These are phyloP conservation scores for Sordariomycetes sp. DNA, from an alignment of 2,329 filamentous ascomycete species.

Conservation along the genomic window DNA sequence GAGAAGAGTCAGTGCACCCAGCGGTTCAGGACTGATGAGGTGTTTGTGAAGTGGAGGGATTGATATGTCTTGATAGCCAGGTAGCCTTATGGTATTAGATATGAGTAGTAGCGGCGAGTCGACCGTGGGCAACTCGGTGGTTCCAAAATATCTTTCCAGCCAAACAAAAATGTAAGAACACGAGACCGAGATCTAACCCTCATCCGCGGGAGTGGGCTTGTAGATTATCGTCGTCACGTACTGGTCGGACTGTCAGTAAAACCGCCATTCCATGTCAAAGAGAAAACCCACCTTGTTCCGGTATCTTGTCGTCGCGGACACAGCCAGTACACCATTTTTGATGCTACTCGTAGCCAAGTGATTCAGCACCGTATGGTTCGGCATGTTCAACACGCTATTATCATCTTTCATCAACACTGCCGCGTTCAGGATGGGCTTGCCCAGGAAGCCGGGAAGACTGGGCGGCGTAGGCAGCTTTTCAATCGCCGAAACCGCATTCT, in stretches of 20 bases:
- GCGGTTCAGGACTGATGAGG: conserved; percentile 74
- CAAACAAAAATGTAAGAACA: no score
- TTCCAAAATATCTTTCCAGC: no score
- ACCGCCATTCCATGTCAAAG: background rate
- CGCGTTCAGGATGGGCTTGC: conserved; percentile 90
- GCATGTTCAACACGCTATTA: conserved; percentile 92
- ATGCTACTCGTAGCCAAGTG: conserved; percentile 97
- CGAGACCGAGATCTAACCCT: conserved; percentile 15
- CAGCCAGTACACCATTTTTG: conserved; percentile 89
- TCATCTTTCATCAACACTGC: conserved; percentile 93
- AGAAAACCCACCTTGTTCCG: conserved; percentile 67
- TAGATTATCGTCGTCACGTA: conserved; percentile 98
- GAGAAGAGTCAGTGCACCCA: conserved; percentile 81
- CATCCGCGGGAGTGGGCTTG: conserved; percentile 67
- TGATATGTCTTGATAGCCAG: conserved; percentile 19
- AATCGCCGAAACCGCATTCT: conserved; percentile 65
- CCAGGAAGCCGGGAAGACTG: conserved; percentile 78
- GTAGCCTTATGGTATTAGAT: no score
- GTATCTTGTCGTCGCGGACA: conserved; percentile 94
- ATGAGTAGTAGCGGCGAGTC: no score
- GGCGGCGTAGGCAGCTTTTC: conserved; percentile 78
- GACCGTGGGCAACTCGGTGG: no score
- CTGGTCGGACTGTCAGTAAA: conserved; percentile 32
- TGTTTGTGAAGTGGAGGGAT: conserved; percentile 71
- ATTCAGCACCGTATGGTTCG: conserved; percentile 94